phyloP scores from a whole-genome alignment of 257 asterid genomes.

The Solanum neorickii region DNA sequence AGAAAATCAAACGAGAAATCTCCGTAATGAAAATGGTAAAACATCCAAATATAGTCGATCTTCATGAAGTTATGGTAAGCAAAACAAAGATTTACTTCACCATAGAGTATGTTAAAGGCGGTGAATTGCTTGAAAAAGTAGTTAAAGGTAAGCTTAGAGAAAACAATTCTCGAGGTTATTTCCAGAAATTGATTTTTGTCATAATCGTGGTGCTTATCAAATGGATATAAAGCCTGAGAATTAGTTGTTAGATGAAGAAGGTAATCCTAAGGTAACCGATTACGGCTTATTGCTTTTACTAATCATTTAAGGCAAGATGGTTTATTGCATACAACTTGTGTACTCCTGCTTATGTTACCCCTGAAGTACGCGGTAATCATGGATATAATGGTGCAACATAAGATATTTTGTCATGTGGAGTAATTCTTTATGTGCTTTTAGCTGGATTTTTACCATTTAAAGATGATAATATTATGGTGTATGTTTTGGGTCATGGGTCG shows the following conservation, averaged over 20 bases:
- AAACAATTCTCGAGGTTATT: conserved; percentile 42
- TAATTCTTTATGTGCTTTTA: conserved; percentile 37
- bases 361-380: conserved; percentile 53
- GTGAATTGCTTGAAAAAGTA: conserved; percentile 47
- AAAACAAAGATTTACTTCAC: conserved; percentile 52
- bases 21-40: conserved; percentile 68
- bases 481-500: no score
- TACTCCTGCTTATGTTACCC: conserved; percentile 61
- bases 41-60: conserved; percentile 57
- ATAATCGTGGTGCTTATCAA: conserved; percentile 60
- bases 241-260: conserved; percentile 45
- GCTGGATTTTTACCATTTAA: conserved; percentile 59
- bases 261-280: conserved; percentile 49
- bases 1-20: conserved; percentile 65
- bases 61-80: conserved; percentile 66
- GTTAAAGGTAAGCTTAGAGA: conserved; percentile 37
- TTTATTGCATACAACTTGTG: conserved; percentile 55
- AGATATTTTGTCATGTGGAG: conserved; percentile 70
- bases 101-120: conserved; percentile 66
- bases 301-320: conserved; percentile 59
- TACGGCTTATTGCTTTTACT: conserved; percentile 48
- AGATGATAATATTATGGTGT: conserved; percentile 36
- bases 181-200: conserved; percentile 63
- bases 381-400: conserved; percentile 58
- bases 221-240: conserved; percentile 63